phyloP scores from a whole-genome alignment of 805 yeast genomes.

The Isabelozyma heimii region DNA sequence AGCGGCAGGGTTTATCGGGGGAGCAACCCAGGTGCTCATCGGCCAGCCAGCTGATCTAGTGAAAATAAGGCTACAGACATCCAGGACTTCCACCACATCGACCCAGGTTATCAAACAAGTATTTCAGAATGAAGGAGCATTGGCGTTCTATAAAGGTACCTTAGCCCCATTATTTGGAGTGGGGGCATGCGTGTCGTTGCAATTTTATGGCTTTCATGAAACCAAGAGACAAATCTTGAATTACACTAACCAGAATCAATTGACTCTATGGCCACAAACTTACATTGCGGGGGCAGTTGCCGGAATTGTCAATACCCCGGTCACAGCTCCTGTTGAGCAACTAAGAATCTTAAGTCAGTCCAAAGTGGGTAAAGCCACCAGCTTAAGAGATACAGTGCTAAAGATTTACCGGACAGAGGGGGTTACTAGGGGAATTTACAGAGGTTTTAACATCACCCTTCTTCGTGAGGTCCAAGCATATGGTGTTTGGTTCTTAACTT shows the following conservation, averaged over 20 bases:
- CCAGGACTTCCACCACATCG: slow-evolving; percentile 26
- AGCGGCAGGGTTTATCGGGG: slow-evolving; percentile 45
- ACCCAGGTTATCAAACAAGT: slow-evolving; percentile 32
- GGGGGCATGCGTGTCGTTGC: slow-evolving; percentile 65
- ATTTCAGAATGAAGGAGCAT: slow-evolving; percentile 37
- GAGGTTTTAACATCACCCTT: slow-evolving; percentile 56
- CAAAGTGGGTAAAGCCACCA: slow-evolving; percentile 22
- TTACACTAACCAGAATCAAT: slow-evolving; percentile 17
- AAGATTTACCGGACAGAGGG: slow-evolving; percentile 45
- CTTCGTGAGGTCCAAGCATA: slow-evolving; percentile 68
- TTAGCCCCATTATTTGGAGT: slow-evolving; percentile 44
- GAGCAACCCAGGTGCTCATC: slow-evolving; percentile 45
- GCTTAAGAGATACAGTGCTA: slow-evolving; percentile 33
- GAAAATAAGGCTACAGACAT: slow-evolving; percentile 41
- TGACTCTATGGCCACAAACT: slow-evolving; percentile 54
- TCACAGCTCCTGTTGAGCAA: slow-evolving; percentile 67
- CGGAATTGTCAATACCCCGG: slow-evolving; percentile 62
- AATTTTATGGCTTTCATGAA: slow-evolving; percentile 71
- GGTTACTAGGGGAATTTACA: slow-evolving; percentile 43
- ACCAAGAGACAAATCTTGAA: slow-evolving; percentile 55
- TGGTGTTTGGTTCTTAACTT: slow-evolving; percentile 71
- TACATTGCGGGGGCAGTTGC: slow-evolving; percentile 65
- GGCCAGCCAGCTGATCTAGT: slow-evolving; percentile 48
- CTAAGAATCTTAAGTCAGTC: slow-evolving; percentile 61
- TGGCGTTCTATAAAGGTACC: slow-evolving; percentile 46